A percentile compares a stretch with the other conserved stretches of the same genome.
These are phyloP conservation scores for Plasmodium cynomolgi DNA, from an alignment of 169 alveolate genomes.

Conservation along the genomic window DNA sequence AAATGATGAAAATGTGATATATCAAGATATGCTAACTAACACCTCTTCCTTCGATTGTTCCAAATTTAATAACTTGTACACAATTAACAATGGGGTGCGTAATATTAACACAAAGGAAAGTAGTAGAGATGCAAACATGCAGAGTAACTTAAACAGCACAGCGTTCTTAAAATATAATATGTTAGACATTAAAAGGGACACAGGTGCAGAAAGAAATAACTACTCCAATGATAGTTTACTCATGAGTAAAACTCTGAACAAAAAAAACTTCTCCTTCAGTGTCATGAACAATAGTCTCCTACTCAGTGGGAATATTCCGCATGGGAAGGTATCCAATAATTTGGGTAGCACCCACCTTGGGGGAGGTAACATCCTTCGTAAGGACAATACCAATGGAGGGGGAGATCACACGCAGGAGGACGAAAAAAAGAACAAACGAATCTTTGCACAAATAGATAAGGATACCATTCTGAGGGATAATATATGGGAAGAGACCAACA, in stretches of 20 bases:
- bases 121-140: neutral
- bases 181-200: conserved; percentile 3
- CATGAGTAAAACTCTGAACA: conserved; percentile 16
- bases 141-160: neutral
- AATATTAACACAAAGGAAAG: conserved; percentile 42
- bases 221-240: conserved; percentile 28
- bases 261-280: conserved; percentile 30
- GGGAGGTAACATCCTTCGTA: neutral
- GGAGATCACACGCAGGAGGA: neutral
- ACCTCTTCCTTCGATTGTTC: conserved; percentile 62
- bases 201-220: conserved; percentile 26
- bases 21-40: conserved; percentile 58
- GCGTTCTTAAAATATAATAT: neutral
- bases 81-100: conserved; percentile 18
- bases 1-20: conserved; percentile 61
- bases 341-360: neutral
- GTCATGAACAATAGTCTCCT: conserved; percentile 7
- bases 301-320: conserved; percentile 1
- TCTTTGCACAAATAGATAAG: conserved; percentile 26
- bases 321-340: conserved; percentile 15
- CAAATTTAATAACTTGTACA: conserved; percentile 58
- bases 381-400: neutral
- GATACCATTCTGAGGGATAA: conserved; percentile 29
- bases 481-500: conserved; percentile 22
- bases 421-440: conserved; percentile 29